phyloP scores from a whole-genome alignment of 352 stramenopile genomes.

The Phytophthora podocarpi region DNA sequence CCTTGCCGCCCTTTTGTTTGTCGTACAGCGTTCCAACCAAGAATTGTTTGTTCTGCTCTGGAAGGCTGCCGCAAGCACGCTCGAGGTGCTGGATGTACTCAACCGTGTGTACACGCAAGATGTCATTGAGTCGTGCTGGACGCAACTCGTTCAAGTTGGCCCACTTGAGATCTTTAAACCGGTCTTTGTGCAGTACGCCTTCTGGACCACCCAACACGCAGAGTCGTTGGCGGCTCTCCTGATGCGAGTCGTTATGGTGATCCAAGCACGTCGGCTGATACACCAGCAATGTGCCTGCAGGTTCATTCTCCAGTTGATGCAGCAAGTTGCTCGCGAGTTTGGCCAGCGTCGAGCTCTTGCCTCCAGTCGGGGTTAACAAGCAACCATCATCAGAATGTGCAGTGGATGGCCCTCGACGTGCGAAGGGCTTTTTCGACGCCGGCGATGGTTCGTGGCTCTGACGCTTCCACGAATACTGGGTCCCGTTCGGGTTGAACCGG shows the following conservation, averaged over 20 bases:
- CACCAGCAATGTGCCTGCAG: slow-evolving; percentile 54
- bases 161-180: slow-evolving; percentile 67
- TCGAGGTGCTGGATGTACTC: slow-evolving; percentile 74
- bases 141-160: slow-evolving; percentile 59
- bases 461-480: slow-evolving; percentile 45
- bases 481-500: slow-evolving; percentile 27
- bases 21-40: slow-evolving; percentile 49
- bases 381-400: slow-evolving; percentile 3
- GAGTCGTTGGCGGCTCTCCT: slow-evolving; percentile 69
- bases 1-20: slow-evolving; percentile 19
- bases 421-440: slow-evolving; percentile 19
- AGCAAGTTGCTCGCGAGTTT: slow-evolving; percentile 35
- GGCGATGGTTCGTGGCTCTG: slow-evolving; percentile 20
- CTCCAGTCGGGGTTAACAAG: slow-evolving; percentile 15
- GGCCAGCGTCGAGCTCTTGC: slow-evolving; percentile 29
- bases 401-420: not conserved
- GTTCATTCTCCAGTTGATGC: slow-evolving; percentile 32
- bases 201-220: slow-evolving; percentile 59
- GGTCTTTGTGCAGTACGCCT: slow-evolving; percentile 65
- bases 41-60: slow-evolving; percentile 51
- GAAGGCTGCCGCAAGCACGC: slow-evolving; percentile 40
- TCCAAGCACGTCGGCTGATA: slow-evolving; percentile 76
- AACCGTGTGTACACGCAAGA: slow-evolving; percentile 66
- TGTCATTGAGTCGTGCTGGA: slow-evolving; percentile 55
- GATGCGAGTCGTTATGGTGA: slow-evolving; percentile 78